Base-by-base conservation (phyloP, 192 early-diverging fungal genomes). In the Phycomyces nitens region DNA sequence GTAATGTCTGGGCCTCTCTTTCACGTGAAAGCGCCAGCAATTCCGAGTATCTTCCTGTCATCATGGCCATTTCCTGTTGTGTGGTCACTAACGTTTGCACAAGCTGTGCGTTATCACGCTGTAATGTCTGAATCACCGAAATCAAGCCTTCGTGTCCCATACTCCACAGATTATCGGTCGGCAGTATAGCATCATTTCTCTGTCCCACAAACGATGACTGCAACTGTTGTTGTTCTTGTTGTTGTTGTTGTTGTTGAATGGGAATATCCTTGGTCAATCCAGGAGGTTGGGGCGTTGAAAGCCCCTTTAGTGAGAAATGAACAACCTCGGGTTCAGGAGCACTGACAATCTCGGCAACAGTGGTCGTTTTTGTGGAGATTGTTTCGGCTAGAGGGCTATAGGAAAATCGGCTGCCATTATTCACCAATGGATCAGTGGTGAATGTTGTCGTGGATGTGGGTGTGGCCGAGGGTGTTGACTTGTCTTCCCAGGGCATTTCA, bases 51-150 rank as follows among this genome's bases (percentile, higher is more conserved):
- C 75, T 70, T 22, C 51, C 59, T 0, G 63, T 77, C 50, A 83
- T 47, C n/a, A 72, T 70, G 2, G 72, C 71, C 38, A 83, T 70
- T 15, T 83, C 80, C 53, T 81, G 75, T 53, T 82, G 82, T 61
- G 82, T 68, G 22, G 69, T 73, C 23, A 77, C 47, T 16, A 82
- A 38, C 0, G 76, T 73, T 8, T 71, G 69, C 21, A 82, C 40
- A n/a, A 84, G 38, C 11, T 75, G 71, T 14, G 63, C 59, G 40
- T 82, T 82, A 39, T 80, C 80, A 9, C 64, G 53, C 41, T 77
- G 78, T 38, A 84, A 42, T 2, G 69, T 75, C 27, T 61, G 15
- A 16, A 66, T 47, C 43, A 65, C 16, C 15, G 57, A 49, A 1
- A 62, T 16, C 1, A 69, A 20, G 6, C 4, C 38, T 11, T 26